Base-by-base conservation (phyloP, 768 basidiomycete species). In the Candolleomyces aberdarensis region DNA sequence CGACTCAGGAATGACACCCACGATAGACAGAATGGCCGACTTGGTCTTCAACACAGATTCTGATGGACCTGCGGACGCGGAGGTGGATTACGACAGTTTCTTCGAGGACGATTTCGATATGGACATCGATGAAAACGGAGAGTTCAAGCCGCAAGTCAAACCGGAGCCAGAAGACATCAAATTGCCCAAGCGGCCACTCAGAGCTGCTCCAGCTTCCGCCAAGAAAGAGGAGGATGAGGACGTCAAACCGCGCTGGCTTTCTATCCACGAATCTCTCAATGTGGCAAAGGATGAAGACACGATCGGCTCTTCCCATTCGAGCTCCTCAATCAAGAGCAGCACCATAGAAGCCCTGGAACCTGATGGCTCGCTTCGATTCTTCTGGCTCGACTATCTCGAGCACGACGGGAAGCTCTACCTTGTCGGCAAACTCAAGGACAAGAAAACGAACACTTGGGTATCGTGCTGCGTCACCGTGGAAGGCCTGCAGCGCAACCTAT, bases 331-430 rank as follows among this genome's bases (percentile, higher is more conserved):
- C 50, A 75, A 81, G 54, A 62, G 79, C 53, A 69, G 68, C 69
- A 69, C 79, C 20, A 64, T 86, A 7, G 82, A 83, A 46, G 88
- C 88, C 0, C 80, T 95, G 2, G 93, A 98, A 68, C 75, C 83
- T 4, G 94, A 97, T 64, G 94, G 93, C 1, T 90, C 87, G 3
- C 76, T 98, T 14, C 84, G 83, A 29, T 95, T 99, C 79, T 99
- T 89, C 78, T 99, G 97, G 97, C 79, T 98, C 20, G 97, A 99
- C 70, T 94, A 94, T 68, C 85, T 96, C 39, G 94, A 98, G 70
- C 82, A 85, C 52, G 84, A 90, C 15, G 96, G 95, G 15, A 85
- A 83, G 61, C 78, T 99, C 3, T 89, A 93, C 70, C 89, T 99
- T 64, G 84, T 92, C 48, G 97, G 97, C 7, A 98, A 98, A 75